phyloP scores from a whole-genome alignment of 176 grass and related monocot genomes.

The Oryza glumipatula region DNA sequence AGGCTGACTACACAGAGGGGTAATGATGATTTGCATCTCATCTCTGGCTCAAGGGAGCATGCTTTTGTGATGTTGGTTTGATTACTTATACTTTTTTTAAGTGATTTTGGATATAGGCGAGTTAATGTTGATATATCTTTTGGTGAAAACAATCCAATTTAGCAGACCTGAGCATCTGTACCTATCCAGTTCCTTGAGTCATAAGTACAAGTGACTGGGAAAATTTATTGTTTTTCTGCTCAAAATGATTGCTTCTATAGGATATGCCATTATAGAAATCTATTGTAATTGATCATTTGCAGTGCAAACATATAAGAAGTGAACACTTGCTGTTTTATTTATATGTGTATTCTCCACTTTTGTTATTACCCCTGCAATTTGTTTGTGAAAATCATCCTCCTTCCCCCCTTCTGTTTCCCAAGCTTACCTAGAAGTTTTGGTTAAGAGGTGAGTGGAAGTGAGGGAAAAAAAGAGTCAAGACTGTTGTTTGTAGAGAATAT shows the following conservation, averaged over 20 bases:
- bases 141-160: not conserved
- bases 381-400: not conserved
- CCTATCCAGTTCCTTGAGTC: not conserved
- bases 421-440: not conserved
- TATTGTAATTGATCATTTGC: not conserved
- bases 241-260: not conserved
- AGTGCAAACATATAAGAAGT: not conserved
- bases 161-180: not conserved
- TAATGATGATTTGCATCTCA: slow-evolving; percentile 31
- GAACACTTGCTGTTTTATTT: not conserved
- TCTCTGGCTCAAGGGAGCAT: not conserved
- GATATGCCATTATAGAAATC: not conserved
- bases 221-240: not conserved
- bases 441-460: not conserved
- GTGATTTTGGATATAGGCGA: not conserved
- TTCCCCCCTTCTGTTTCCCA: not conserved
- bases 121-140: not conserved
- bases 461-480: not conserved
- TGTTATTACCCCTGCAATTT: not conserved
- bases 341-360: not conserved
- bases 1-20: slow-evolving; percentile 90
- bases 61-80: not conserved
- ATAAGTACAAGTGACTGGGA: not conserved
- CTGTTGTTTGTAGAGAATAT: not conserved
- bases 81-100: not conserved